A percentile compares a stretch with the other conserved stretches of the same genome.
Conservation (phyloP, 306 rosid species). For the Datisca glomerata region DNA sequence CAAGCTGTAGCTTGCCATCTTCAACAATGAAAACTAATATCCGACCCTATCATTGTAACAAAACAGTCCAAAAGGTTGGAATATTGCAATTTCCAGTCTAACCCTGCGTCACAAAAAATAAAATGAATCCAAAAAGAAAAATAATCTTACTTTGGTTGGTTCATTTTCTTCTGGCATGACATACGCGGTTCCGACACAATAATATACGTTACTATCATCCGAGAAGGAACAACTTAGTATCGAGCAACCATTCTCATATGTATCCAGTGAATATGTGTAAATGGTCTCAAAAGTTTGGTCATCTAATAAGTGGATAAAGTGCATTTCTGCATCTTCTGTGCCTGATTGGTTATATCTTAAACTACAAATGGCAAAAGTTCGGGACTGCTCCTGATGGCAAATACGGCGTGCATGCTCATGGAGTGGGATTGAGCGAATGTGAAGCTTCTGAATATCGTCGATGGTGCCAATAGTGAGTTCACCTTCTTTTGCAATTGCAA, state of each 20-base stretch:
- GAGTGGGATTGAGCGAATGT: slow-evolving; percentile 86
- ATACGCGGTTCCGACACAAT: slow-evolving; percentile 95
- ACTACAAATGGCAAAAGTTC: slow-evolving; percentile 84
- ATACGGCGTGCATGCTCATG: slow-evolving; percentile 95
- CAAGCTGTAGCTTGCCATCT: slow-evolving; percentile 91
- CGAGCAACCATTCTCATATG: slow-evolving; percentile 79
- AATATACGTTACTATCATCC: slow-evolving; percentile 79
- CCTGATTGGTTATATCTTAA: slow-evolving; percentile 59
- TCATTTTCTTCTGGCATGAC: slow-evolving; percentile 95
- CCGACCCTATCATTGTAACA: slow-evolving; percentile 53
- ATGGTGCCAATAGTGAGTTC: slow-evolving; percentile 98
- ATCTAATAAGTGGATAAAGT: slow-evolving; percentile 81
- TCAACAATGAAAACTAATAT: slow-evolving; percentile 84
- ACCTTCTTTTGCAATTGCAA: slow-evolving; percentile 97
- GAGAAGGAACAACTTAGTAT: slow-evolving; percentile 98
- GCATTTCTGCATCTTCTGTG: slow-evolving; percentile 78
- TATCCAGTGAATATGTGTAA: slow-evolving; percentile 74
- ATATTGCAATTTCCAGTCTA: too few species aligned
- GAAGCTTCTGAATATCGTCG: slow-evolving; percentile 97
- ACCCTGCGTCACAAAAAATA: slow-evolving; percentile 3
- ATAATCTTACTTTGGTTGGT: slow-evolving; percentile 64
- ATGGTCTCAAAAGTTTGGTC: slow-evolving; percentile 91
- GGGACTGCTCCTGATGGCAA: slow-evolving; percentile 96
- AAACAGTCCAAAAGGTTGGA: slow-evolving; percentile 6
- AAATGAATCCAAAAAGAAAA: slow-evolving; percentile 6